Conservation (phyloP, 2,329 filamentous ascomycete genomes). For the Cladosporium sp. region DNA sequence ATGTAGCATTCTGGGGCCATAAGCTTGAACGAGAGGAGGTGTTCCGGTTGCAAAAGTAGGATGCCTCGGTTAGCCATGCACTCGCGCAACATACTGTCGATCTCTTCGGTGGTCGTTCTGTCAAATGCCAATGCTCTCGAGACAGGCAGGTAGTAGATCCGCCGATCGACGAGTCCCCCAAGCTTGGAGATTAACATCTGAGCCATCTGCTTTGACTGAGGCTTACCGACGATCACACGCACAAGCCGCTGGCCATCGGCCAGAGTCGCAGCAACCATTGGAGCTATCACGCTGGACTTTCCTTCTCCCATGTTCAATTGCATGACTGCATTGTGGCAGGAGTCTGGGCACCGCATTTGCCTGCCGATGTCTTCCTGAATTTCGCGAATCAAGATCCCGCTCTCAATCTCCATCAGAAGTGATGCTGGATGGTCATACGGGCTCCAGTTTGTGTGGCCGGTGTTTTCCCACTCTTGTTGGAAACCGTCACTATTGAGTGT, state of each 20-base stretch:
- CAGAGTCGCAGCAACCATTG: conserved; percentile 52
- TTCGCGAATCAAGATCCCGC: conserved; percentile 57
- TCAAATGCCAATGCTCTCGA: conserved; percentile 47
- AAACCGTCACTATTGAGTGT: too few relatives aligned
- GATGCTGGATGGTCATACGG: conserved; percentile 56
- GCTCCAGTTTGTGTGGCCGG: conserved; percentile 55
- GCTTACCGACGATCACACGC: conserved; percentile 54
- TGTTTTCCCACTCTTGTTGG: conserved; percentile 46
- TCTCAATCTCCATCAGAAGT: conserved; percentile 64
- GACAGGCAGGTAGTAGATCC: conserved; percentile 55
- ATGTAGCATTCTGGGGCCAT: conserved; percentile 56
- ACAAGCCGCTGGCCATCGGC: conserved; percentile 42
- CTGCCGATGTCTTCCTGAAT: conserved; percentile 60
- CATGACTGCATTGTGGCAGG: conserved; percentile 52
- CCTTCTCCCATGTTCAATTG: conserved; percentile 71
- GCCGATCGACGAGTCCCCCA: conserved; percentile 51
- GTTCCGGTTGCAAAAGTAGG: conserved; percentile 59
- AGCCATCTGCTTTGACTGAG: conserved; percentile 55
- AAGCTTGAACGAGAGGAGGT: conserved; percentile 61
- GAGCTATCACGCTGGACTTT: conserved; percentile 66
- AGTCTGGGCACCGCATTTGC: conserved; percentile 54
- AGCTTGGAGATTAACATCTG: conserved; percentile 53
- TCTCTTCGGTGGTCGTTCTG: conserved; percentile 27
- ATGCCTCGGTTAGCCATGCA: conserved; percentile 46
- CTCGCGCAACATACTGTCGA: conserved; percentile 38